phyloP scores from a whole-genome alignment of 2,329 filamentous ascomycete species.

The Ramularia collo-cygni region DNA sequence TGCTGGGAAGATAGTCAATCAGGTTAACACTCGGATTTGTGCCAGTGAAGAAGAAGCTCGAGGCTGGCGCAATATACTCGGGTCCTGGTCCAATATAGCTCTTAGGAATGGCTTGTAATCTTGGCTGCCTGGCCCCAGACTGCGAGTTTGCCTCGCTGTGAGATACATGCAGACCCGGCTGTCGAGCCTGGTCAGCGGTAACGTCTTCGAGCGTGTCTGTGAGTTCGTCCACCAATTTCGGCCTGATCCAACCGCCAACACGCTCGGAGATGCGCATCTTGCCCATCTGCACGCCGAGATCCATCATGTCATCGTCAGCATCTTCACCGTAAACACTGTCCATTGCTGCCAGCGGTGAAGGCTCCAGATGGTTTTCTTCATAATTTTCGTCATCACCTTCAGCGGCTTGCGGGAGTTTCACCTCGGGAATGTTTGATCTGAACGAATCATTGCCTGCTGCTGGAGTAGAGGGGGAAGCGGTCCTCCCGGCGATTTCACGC shows the following conservation, averaged over 20 bases:
- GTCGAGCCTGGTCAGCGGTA: constrained; percentile 21
- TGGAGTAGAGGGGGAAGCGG: constrained; percentile 19
- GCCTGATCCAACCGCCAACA: constrained; percentile 65
- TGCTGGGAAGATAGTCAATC: constrained; percentile 55
- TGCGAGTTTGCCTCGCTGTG: constrained; percentile 13
- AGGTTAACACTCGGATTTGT: constrained; percentile 44
- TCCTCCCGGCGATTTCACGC: constrained; percentile 53
- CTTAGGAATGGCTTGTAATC: constrained; percentile 26
- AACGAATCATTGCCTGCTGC: constrained; percentile 9
- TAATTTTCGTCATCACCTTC: constrained; percentile 49
- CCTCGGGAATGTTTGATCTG: constrained; percentile 1
- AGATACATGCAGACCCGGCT: constrained; percentile 10
- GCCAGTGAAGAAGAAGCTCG: constrained; percentile 59
- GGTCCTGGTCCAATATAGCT: constrained; percentile 57
- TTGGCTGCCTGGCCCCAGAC: constrained; percentile 14
- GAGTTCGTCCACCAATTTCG: constrained; percentile 64
- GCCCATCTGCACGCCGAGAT: constrained; percentile 64
- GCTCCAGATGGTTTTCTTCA: constrained; percentile 54
- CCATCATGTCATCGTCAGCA: constrained; percentile 60
- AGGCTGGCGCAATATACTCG: constrained; percentile 61
- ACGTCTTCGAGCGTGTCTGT: constrained; percentile 28
- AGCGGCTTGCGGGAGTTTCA: constrained; percentile 28
- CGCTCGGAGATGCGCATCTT: constrained; percentile 67
- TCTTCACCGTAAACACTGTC: constrained; percentile 64
- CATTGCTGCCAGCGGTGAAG: constrained; percentile 54